These are phyloP conservation scores for Pachysolen tannophilus DNA, from an alignment of 805 yeast genomes.

Conservation along the genomic window DNA sequence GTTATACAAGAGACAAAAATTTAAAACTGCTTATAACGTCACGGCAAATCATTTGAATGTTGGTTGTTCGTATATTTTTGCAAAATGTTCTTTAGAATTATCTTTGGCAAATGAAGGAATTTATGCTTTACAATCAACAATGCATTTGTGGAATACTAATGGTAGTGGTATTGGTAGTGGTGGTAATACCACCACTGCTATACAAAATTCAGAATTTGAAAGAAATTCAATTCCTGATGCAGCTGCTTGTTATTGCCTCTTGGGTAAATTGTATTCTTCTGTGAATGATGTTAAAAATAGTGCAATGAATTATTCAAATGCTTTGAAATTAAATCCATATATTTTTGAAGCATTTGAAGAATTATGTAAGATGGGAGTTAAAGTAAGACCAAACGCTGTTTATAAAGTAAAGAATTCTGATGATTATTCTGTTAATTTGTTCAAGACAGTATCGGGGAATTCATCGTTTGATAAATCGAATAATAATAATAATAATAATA, in stretches of 20 bases:
- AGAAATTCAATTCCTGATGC: slow-evolving; percentile 45
- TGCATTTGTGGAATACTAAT: slow-evolving; percentile 26
- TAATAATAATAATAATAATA: neutral
- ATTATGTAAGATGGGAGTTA: slow-evolving; percentile 64
- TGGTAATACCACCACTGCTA: too few species aligned
- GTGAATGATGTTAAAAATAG: slow-evolving; percentile 59
- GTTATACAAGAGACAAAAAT: slow-evolving; percentile 48
- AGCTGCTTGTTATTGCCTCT: slow-evolving; percentile 57
- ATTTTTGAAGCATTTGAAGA: slow-evolving; percentile 83
- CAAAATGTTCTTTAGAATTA: slow-evolving; percentile 53
- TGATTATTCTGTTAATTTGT: neutral
- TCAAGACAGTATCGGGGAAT: slow-evolving; percentile 2
- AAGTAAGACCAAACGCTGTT: slow-evolving; percentile 50
- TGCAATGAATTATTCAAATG: slow-evolving; percentile 57
- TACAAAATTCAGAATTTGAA: slow-evolving; percentile 29
- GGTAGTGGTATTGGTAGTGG: neutral
- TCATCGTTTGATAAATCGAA: neutral
- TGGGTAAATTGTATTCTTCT: slow-evolving; percentile 60
- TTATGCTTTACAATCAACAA: slow-evolving; percentile 32
- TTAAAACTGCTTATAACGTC: slow-evolving; percentile 52
- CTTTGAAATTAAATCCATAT: slow-evolving; percentile 68
- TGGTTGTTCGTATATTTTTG: slow-evolving; percentile 74
- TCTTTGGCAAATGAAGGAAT: slow-evolving; percentile 57
- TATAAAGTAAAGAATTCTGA: slow-evolving; percentile 25
- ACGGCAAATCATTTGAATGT: slow-evolving; percentile 30